phyloP scores from a whole-genome alignment of 2,329 filamentous ascomycete species.

The Ophiostoma himal-ulmi region DNA sequence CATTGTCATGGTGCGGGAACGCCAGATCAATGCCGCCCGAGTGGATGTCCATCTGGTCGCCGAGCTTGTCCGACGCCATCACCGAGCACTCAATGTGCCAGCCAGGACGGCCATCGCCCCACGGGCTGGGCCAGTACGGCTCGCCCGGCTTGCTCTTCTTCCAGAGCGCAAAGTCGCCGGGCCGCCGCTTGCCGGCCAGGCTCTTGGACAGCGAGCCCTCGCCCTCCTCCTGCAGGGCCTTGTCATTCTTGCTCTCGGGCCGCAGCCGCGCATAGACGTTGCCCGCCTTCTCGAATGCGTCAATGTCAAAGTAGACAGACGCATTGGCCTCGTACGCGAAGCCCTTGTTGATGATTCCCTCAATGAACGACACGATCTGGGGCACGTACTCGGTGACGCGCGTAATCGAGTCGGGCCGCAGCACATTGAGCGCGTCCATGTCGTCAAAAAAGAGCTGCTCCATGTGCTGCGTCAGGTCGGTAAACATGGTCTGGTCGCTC shows the following conservation, averaged over 20 bases:
- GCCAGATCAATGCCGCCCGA: conserved; percentile 63
- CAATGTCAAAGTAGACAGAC: conserved; percentile 67
- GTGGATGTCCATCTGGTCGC: conserved; percentile 63
- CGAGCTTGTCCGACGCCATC: conserved; percentile 63
- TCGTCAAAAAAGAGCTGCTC: conserved; percentile 64
- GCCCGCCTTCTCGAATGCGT: conserved; percentile 58
- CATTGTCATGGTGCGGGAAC: conserved; percentile 50
- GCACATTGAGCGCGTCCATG: conserved; percentile 59
- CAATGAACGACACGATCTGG: conserved; percentile 56
- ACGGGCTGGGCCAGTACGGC: conserved; percentile 55
- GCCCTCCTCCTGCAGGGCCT: conserved; percentile 58
- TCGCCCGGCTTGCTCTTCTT: conserved; percentile 55
- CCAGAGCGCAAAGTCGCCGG: conserved; percentile 61
- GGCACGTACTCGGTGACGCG: conserved; percentile 63
- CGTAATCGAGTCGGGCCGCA: conserved; percentile 58
- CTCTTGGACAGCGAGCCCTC: conserved; percentile 59
- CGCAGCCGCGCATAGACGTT: conserved; percentile 64
- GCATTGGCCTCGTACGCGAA: conserved; percentile 60
- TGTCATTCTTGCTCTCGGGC: conserved; percentile 62
- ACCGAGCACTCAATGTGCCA: conserved; percentile 73
- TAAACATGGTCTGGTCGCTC: conserved; percentile 61
- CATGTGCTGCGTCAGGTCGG: conserved; percentile 57
- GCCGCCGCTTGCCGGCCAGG: conserved; percentile 54
- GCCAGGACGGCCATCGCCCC: conserved; percentile 62
- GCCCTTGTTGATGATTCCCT: conserved; percentile 59